Percentiles rank a stretch among this genome's conserved stretches.
Conservation (phyloP, 179 eudicot genomes). For the Camellia oleifera region DNA sequence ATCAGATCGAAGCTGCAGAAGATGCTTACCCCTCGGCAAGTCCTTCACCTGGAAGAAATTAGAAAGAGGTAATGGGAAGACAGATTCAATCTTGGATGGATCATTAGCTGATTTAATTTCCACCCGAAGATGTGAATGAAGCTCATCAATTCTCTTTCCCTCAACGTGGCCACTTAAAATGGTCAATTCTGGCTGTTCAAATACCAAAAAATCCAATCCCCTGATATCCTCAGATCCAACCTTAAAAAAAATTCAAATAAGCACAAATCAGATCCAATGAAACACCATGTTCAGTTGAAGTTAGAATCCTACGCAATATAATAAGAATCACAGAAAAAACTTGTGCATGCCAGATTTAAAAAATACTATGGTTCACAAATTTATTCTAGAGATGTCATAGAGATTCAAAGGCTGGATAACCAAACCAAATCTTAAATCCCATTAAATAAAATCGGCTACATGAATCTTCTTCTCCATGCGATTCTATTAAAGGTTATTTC, state of each 20-base stretch:
- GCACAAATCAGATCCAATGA: slow-evolving; percentile 4
- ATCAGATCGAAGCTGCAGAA: slow-evolving; percentile 73
- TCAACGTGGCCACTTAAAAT: slow-evolving; percentile 86
- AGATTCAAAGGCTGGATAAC: too few relatives aligned
- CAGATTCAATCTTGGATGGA: slow-evolving; percentile 71
- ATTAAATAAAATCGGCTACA: too few relatives aligned
- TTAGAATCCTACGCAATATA: neutral
- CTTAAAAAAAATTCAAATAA: slow-evolving; percentile 30
- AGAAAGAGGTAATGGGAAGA: slow-evolving; percentile 81
- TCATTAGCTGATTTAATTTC: slow-evolving; percentile 79
- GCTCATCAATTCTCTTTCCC: slow-evolving; percentile 56
- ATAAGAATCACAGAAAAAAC: too few relatives aligned
- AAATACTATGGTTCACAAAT: neutral
- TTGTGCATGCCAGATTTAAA: neutral
- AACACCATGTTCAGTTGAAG: slow-evolving; percentile 1
- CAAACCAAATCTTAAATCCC: too few relatives aligned
- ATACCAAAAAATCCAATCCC: slow-evolving; percentile 75
- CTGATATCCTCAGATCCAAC: slow-evolving; percentile 73
- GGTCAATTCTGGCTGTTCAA: slow-evolving; percentile 83
- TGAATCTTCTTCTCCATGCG: too few relatives aligned
- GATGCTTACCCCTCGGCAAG: slow-evolving; percentile 78
- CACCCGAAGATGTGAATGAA: slow-evolving; percentile 74
- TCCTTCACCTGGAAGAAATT: slow-evolving; percentile 91
- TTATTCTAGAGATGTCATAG: too few relatives aligned
- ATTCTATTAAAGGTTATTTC: too few relatives aligned